phyloP scores from a whole-genome alignment of 2,329 filamentous ascomycete species.

The Hymenoscyphus fraxineus region DNA sequence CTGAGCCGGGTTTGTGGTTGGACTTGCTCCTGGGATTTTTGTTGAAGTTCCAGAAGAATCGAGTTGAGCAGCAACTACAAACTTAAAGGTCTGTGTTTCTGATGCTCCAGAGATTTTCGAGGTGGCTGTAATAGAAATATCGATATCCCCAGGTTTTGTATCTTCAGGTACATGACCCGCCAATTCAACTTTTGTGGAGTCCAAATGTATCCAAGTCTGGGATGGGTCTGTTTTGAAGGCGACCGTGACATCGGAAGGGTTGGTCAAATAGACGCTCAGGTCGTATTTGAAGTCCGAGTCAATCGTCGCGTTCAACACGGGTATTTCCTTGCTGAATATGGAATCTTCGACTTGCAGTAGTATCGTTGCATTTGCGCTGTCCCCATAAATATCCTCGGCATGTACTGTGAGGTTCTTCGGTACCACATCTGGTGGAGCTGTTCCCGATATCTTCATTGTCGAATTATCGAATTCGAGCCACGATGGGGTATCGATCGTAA shows the following conservation, averaged over 20 bases:
- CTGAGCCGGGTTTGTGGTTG: constrained; percentile 6
- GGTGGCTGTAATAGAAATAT: constrained; percentile 25
- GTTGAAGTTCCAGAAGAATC: constrained; percentile 7
- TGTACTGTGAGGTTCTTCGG: constrained; percentile 60
- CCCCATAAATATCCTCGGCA: constrained; percentile 55
- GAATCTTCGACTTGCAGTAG: constrained; percentile 26
- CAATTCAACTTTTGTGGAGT: constrained; percentile 25
- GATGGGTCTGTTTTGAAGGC: constrained; percentile 18
- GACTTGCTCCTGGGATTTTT: constrained; percentile 10
- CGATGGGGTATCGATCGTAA: constrained; percentile 53
- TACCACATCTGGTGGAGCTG: constrained; percentile 53
- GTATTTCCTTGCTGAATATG: constrained; percentile 25
- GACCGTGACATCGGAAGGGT: constrained; percentile 26
- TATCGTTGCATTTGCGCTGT: constrained; percentile 56
- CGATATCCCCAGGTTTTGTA: constrained; percentile 16
- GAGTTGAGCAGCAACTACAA: constrained; percentile 15
- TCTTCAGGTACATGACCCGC: constrained; percentile 26
- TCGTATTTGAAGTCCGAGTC: constrained; percentile 27
- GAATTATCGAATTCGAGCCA: constrained; percentile 67
- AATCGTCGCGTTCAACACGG: constrained; percentile 26
- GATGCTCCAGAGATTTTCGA: constrained; percentile 21
- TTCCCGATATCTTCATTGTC: constrained; percentile 62
- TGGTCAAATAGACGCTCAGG: constrained; percentile 24
- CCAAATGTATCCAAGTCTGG: constrained; percentile 29
- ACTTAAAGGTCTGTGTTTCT: constrained; percentile 23